Conservation (phyloP, 2,329 filamentous ascomycete species). For the Nannizzia gypsea region DNA sequence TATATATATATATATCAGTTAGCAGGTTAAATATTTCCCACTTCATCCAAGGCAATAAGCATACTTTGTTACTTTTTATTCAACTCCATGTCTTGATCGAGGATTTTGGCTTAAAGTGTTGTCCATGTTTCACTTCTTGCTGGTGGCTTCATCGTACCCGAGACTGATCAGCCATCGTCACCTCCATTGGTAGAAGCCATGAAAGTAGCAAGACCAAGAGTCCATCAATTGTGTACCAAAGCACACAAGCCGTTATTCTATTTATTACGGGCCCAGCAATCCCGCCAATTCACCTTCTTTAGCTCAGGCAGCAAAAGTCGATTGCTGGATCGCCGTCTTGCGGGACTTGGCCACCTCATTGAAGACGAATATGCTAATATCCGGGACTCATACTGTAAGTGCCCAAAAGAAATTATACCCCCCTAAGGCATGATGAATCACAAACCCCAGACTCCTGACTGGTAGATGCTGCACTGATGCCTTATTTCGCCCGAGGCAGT, state of each 20-base stretch:
- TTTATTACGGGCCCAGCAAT: background rate
- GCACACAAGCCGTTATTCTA: background rate
- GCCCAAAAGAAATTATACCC: background rate
- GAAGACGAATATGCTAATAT: constrained; percentile 52
- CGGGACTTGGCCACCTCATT: constrained; percentile 38
- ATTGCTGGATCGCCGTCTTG: constrained; percentile 3
- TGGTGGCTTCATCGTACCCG: background rate
- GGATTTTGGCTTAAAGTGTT: background rate
- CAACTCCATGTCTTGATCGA: background rate
- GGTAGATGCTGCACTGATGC: constrained; percentile 31
- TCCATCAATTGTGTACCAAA: background rate
- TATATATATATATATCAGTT: too few species aligned
- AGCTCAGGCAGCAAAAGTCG: background rate
- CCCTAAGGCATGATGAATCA: background rate
- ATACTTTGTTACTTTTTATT: background rate
- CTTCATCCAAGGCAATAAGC: background rate
- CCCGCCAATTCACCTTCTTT: background rate
- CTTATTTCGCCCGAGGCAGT: constrained; percentile 15
- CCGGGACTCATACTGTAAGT: constrained; percentile 44
- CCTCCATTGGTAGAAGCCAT: background rate
- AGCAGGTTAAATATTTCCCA: background rate
- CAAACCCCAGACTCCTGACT: background rate
- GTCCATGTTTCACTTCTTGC: background rate
- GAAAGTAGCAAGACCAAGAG: background rate
- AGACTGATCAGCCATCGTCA: background rate